A percentile compares a stretch with the other conserved stretches of the same genome.
Evolutionary conservation across 75 land plant species (phyloP).

Genomic region (Selaginella moellendorffii): DNA sequence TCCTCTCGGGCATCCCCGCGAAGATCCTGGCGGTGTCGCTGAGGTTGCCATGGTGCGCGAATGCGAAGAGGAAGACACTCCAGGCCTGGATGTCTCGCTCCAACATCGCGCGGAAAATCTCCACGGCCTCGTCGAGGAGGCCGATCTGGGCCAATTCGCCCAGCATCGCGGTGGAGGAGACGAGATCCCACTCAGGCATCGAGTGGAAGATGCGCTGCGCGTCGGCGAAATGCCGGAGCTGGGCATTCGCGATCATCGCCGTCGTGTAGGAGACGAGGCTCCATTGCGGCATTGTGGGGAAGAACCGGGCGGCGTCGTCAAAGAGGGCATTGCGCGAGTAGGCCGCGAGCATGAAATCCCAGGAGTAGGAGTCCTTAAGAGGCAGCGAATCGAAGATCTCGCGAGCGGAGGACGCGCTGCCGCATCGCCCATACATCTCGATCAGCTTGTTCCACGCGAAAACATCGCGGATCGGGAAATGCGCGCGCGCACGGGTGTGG

Average conservation of each 20-base stretch:
- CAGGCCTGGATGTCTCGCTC: neutral
- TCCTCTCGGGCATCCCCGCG: neutral
- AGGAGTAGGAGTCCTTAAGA: neutral
- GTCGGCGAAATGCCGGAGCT: neutral
- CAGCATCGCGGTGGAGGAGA: neutral
- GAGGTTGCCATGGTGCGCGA: neutral
- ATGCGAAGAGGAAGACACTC: neutral
- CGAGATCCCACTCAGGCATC: neutral
- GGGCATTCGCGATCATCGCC: neutral
- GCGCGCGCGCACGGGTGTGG: neutral
- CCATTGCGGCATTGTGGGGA: neutral
- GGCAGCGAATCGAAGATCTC: neutral
- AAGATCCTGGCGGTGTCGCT: neutral
- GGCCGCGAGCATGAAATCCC: neutral
- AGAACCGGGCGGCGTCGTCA: neutral
- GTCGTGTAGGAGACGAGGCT: neutral
- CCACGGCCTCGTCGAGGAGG: neutral
- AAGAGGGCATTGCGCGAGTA: neutral
- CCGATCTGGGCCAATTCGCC: neutral
- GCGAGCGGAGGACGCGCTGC: neutral
- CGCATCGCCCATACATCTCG: neutral
- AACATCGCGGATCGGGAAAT: neutral
- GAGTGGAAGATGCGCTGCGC: neutral
- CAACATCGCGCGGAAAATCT: neutral
- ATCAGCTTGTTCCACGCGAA: neutral